phyloP scores from a whole-genome alignment of 129 eudicot species.

The carrot (Daucus carota) region DNA sequence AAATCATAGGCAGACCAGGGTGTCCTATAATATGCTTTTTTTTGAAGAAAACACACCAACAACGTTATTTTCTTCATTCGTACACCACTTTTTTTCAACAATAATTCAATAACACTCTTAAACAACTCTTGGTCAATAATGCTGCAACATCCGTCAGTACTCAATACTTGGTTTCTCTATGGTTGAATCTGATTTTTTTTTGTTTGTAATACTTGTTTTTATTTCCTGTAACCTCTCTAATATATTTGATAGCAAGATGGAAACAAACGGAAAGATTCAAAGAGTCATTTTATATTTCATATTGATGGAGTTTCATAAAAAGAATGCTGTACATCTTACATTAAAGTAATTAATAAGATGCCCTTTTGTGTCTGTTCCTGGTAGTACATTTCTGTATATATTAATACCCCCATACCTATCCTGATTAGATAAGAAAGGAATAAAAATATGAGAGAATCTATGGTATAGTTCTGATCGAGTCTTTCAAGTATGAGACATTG shows the following conservation, averaged over 20 bases:
- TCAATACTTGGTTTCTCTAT: neutral
- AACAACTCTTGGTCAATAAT: no score
- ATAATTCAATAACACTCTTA: no score
- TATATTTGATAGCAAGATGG: constrained; percentile 1
- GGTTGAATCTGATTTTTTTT: neutral
- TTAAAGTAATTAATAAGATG: neutral
- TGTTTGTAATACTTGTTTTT: neutral
- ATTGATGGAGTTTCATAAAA: neutral
- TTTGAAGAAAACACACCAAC: no score
- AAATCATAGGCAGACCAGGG: no score
- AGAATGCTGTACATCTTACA: neutral
- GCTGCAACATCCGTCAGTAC: no score
- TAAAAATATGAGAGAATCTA: neutral
- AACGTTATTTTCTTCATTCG: no score
- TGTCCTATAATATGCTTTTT: no score
- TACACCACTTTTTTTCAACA: no score
- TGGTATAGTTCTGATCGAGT: neutral
- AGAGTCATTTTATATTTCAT: neutral
- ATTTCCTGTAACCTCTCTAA: neutral
- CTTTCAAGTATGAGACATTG: neutral
- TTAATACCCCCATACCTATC: neutral
- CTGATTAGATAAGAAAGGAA: neutral
- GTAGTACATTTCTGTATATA: constrained; percentile 11
- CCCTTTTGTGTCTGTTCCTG: constrained; percentile 9
- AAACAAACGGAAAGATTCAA: constrained; percentile 1